phyloP scores from a whole-genome alignment of 1,139 yeast genomes.

The Lodderomyces parapsilosis region DNA sequence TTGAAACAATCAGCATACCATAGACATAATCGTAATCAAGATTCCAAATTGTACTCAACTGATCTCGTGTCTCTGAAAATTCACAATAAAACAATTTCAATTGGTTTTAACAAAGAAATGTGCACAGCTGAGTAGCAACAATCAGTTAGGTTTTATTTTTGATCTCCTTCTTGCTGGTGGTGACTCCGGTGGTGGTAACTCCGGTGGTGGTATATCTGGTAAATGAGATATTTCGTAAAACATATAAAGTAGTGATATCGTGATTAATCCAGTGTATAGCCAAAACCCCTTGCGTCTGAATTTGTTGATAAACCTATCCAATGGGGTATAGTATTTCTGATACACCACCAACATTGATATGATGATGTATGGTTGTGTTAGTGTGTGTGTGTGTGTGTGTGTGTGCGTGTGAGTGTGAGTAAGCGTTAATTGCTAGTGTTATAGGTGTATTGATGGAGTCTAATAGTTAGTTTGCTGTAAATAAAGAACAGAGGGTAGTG shows the following conservation, averaged over 20 bases:
- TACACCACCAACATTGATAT: constrained; percentile 1
- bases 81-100: too few species aligned
- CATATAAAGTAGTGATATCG: constrained; percentile 34
- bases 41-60: too few species aligned
- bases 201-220: constrained; percentile 20
- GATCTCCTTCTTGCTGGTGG: not conserved
- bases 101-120: too few species aligned
- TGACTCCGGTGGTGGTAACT: constrained; percentile 4
- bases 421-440: too few species aligned
- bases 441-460: not conserved
- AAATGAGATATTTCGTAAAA: constrained; percentile 32
- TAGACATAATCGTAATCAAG: too few species aligned
- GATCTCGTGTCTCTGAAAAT: too few species aligned
- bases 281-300: constrained; percentile 37
- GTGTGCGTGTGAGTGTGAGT: too few species aligned
- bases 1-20: too few species aligned
- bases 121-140: too few species aligned
- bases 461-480: too few species aligned
- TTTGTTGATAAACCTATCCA: constrained; percentile 28
- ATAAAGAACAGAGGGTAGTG: not conserved
- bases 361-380: not conserved
- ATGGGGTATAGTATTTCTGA: constrained; percentile 11
- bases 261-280: constrained; percentile 32
- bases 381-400: too few species aligned
- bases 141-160: too few species aligned